Evolutionary conservation across 2,329 filamentous ascomycete genomes (phyloP).

Genomic region (Aureobasidium uvarum): DNA sequence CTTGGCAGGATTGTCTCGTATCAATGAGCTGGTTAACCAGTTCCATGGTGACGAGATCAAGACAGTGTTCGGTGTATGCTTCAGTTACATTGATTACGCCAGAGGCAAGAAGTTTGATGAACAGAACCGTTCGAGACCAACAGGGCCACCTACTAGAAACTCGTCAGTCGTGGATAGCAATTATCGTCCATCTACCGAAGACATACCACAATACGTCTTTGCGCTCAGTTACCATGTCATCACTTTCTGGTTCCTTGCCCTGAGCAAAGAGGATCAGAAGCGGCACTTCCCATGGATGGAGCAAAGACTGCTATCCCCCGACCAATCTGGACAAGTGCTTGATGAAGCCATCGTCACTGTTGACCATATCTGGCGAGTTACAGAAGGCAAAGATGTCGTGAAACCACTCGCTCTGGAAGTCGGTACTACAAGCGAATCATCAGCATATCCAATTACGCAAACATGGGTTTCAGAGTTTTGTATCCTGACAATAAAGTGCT

Average conservation of each 20-base stretch:
- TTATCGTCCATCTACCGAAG: conserved; percentile 55
- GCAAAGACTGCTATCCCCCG: conserved; percentile 47
- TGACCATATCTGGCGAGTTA: conserved; percentile 88
- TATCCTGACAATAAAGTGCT: conserved; percentile 28
- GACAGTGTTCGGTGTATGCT: conserved; percentile 91
- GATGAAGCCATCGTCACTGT: conserved; percentile 92
- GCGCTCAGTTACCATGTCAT: conserved; percentile 93
- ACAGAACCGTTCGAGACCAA: conserved; percentile 21
- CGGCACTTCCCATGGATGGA: conserved; percentile 69
- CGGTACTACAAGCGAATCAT: neutral
- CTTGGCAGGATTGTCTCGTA: conserved; percentile 78
- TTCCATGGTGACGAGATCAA: conserved; percentile 90
- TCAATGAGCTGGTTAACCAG: conserved; percentile 82
- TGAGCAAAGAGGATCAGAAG: conserved; percentile 83
- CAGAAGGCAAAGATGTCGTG: conserved; percentile 38
- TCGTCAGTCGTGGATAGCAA: conserved; percentile 5
- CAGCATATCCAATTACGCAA: conserved; percentile 13
- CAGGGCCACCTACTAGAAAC: conserved; percentile 11
- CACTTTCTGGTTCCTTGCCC: conserved; percentile 91
- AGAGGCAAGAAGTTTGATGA: conserved; percentile 53
- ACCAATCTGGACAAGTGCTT: conserved; percentile 74
- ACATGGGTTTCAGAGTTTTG: conserved; percentile 28
- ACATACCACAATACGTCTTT: conserved; percentile 90
- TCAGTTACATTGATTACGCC: conserved; percentile 87
- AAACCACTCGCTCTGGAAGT: conserved; percentile 1